Conservation (phyloP, 1,139 yeast species). For the Scheffersomyces quercinus region DNA sequence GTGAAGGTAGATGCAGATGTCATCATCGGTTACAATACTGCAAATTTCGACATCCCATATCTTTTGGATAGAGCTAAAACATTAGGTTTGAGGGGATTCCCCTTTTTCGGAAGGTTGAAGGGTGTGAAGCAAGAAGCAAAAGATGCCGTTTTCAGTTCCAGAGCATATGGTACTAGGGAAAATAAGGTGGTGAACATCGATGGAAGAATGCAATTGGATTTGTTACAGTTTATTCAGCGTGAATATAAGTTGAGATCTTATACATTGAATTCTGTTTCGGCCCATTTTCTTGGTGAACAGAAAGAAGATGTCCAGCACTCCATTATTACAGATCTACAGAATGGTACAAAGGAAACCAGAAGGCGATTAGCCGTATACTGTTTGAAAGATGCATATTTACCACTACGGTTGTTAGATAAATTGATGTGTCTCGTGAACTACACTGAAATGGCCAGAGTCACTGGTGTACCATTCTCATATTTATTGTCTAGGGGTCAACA, state of each 20-base stretch:
- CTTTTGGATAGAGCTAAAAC: constrained; percentile 84
- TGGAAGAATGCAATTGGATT: constrained; percentile 93
- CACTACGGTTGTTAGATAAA: constrained; percentile 82
- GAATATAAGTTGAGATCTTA: constrained; percentile 94
- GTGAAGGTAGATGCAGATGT: constrained; percentile 91
- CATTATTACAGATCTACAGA: constrained; percentile 90
- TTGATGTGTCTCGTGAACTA: constrained; percentile 95
- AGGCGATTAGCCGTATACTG: constrained; percentile 96
- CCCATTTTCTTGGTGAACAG: constrained; percentile 91
- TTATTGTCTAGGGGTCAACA: constrained; percentile 93
- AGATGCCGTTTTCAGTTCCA: constrained; percentile 84
- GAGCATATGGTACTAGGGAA: constrained; percentile 96
- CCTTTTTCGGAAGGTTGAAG: constrained; percentile 80
- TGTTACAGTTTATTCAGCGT: constrained; percentile 89
- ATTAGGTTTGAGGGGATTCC: constrained; percentile 65
- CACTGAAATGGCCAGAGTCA: constrained; percentile 99
- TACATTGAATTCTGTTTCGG: constrained; percentile 92
- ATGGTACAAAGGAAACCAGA: constrained; percentile 90
- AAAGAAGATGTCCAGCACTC: constrained; percentile 98
- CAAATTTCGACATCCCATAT: constrained; percentile 95
- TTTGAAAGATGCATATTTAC: constrained; percentile 92
- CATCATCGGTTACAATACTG: constrained; percentile 91
- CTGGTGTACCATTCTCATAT: constrained; percentile 96
- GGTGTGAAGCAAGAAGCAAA: constrained; percentile 72
- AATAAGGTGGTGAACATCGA: constrained; percentile 89